These are phyloP conservation scores for Fusarium veterinarium DNA, from an alignment of 2,329 filamentous ascomycete genomes.

Conservation along the genomic window DNA sequence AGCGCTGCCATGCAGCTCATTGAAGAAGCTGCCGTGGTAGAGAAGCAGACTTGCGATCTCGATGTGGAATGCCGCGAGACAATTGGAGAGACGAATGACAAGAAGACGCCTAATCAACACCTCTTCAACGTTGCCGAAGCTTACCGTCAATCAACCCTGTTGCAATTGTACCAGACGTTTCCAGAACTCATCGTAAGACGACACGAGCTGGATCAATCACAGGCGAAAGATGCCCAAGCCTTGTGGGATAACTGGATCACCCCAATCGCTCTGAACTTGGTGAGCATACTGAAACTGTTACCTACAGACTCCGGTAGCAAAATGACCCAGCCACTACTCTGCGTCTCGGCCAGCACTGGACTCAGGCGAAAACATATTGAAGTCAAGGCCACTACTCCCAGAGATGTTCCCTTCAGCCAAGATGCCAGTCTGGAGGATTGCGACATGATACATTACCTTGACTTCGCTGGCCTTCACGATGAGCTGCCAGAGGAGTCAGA, in stretches of 20 bases:
- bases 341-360: not conserved
- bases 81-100: not conserved
- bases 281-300: not conserved
- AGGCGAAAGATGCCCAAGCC: not conserved
- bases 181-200: not conserved
- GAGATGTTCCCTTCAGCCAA: not conserved
- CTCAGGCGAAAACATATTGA: not conserved
- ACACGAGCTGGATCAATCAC: not conserved
- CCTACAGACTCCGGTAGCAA: not conserved
- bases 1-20: not conserved
- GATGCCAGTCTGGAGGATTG: not conserved
- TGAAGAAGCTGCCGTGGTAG: not conserved
- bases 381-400: not conserved
- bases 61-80: not conserved
- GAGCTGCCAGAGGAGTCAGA: not conserved
- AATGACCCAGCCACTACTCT: not conserved
- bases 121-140: not conserved
- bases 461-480: not conserved
- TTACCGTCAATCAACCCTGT: not conserved
- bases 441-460: not conserved
- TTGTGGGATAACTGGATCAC: slow-evolving; percentile 1
- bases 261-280: not conserved
- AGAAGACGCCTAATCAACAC: not conserved
- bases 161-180: not conserved
- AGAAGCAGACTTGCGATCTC: not conserved